phyloP scores from a whole-genome alignment of 2,329 filamentous ascomycete genomes.

The Aciculosporium take region DNA sequence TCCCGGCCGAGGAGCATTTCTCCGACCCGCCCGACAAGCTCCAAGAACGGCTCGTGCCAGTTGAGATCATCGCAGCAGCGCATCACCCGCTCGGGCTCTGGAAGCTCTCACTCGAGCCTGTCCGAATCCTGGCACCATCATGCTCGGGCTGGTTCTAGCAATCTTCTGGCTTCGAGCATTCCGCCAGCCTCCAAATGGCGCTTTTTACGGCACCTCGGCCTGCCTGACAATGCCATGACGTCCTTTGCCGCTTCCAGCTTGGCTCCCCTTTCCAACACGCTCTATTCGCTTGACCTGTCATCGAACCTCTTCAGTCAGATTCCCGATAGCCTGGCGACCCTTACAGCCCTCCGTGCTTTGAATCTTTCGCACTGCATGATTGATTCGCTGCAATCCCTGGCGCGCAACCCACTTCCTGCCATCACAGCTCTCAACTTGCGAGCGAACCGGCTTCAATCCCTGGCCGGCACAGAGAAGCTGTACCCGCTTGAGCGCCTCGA shows the following conservation, averaged over 20 bases:
- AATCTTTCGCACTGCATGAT: conserved; percentile 98
- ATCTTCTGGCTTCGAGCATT: conserved; percentile 55
- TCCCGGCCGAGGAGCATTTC: conserved; percentile 61
- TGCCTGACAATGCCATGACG: conserved; percentile 84
- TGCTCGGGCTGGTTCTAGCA: conserved; percentile 61
- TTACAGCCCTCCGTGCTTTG: conserved; percentile 78
- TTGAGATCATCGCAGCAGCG: conserved; percentile 59
- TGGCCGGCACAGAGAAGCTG: conserved; percentile 81
- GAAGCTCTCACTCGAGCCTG: conserved; percentile 75
- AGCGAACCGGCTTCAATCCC: conserved; percentile 71
- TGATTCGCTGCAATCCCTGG: conserved; percentile 76
- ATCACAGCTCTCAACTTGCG: conserved; percentile 88
- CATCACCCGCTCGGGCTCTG: conserved; percentile 74
- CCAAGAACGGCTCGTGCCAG: conserved; percentile 56
- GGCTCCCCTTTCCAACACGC: conserved; percentile 67
- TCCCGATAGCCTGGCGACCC: conserved; percentile 72
- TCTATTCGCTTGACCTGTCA: conserved; percentile 86
- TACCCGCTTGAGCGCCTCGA: conserved; percentile 82
- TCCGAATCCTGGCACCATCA: conserved; percentile 48
- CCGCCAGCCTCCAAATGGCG: conserved; percentile 86
- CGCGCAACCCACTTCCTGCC: conserved; percentile 73
- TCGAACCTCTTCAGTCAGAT: conserved; percentile 89
- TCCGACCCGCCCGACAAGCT: conserved; percentile 60
- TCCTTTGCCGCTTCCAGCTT: conserved; percentile 63
- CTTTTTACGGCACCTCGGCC: conserved; percentile 78